Conservation (phyloP, 169 alveolate species). For the Plasmodium coatneyi region DNA sequence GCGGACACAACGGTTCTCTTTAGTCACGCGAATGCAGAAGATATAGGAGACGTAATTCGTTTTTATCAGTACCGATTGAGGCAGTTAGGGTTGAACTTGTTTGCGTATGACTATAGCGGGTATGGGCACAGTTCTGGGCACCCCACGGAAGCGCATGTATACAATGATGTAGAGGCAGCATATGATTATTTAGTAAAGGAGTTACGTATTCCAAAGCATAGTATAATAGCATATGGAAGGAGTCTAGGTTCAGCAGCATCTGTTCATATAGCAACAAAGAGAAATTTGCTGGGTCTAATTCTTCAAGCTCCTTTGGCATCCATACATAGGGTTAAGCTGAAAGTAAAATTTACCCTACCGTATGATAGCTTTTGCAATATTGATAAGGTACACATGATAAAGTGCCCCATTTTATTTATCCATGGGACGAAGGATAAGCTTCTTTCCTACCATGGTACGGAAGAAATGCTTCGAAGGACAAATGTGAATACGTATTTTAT, state of each 20-base stretch:
- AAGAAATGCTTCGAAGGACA: constrained; percentile 77
- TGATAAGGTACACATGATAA: constrained; percentile 85
- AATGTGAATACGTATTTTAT: constrained; percentile 78
- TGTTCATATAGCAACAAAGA: constrained; percentile 88
- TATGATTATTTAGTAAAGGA: constrained; percentile 79
- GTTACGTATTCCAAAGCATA: constrained; percentile 81
- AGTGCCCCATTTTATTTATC: constrained; percentile 88
- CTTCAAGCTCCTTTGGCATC: constrained; percentile 92
- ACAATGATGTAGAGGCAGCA: constrained; percentile 90
- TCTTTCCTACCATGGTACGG: constrained; percentile 85
- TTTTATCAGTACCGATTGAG: constrained; percentile 76
- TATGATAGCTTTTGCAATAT: constrained; percentile 93
- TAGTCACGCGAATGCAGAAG: constrained; percentile 94
- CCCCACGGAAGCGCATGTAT: constrained; percentile 87
- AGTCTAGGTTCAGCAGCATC: constrained; percentile 93
- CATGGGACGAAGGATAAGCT: constrained; percentile 94
- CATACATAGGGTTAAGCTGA: constrained; percentile 86
- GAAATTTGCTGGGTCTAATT: constrained; percentile 85
- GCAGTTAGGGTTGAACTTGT: constrained; percentile 82
- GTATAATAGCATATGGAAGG: constrained; percentile 91
- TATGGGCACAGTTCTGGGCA: constrained; percentile 88
- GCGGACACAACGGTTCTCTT: constrained; percentile 86
- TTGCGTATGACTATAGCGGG: constrained; percentile 89
- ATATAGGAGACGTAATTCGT: constrained; percentile 84
- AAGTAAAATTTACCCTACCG: constrained; percentile 89